Evolutionary conservation across 2,329 filamentous ascomycete species (phyloP).

Genomic region (Monosporascus sp.): DNA sequence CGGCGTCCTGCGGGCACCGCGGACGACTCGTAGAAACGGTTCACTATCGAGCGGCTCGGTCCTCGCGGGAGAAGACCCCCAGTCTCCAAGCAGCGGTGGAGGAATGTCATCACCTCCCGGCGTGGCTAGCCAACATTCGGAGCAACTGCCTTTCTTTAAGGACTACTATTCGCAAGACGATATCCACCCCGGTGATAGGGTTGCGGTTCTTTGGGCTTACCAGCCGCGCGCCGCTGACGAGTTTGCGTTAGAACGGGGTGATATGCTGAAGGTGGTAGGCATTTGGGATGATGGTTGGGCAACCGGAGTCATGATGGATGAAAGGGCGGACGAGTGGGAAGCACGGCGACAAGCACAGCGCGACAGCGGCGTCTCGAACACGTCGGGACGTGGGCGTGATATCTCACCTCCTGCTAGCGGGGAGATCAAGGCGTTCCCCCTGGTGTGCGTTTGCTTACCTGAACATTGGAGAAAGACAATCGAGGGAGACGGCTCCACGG

Average conservation of each 20-base stretch:
- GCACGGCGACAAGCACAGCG: slow-evolving; percentile 69
- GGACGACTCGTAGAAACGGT: slow-evolving; percentile 66
- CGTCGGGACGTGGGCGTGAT: slow-evolving; percentile 55
- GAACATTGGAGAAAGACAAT: slow-evolving; percentile 97
- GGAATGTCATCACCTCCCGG: slow-evolving; percentile 82
- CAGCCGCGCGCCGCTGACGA: slow-evolving; percentile 91
- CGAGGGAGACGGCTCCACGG: slow-evolving; percentile 74
- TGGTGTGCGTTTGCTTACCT: slow-evolving; percentile 92
- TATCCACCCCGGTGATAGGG: slow-evolving; percentile 84
- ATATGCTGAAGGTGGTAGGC: slow-evolving; percentile 96
- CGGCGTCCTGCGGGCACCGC: slow-evolving; percentile 54
- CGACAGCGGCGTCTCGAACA: slow-evolving; percentile 89
- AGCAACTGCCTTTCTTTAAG: slow-evolving; percentile 94
- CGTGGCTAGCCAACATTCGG: slow-evolving; percentile 82
- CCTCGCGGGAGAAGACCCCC: slow-evolving; percentile 63
- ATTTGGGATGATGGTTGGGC: slow-evolving; percentile 99
- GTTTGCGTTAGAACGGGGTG: slow-evolving; percentile 86
- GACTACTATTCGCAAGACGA: slow-evolving; percentile 98
- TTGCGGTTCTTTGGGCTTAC: slow-evolving; percentile 93
- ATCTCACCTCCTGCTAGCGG: slow-evolving; percentile 61
- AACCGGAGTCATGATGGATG: slow-evolving; percentile 78
- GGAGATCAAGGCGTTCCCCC: slow-evolving; percentile 95
- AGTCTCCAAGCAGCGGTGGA: slow-evolving; percentile 67
- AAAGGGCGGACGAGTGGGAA: slow-evolving; percentile 87
- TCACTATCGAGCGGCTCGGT: slow-evolving; percentile 83